These are phyloP conservation scores for Penicillium verhagenii DNA, from an alignment of 495 filamentous ascomycete species.

Conservation along the genomic window DNA sequence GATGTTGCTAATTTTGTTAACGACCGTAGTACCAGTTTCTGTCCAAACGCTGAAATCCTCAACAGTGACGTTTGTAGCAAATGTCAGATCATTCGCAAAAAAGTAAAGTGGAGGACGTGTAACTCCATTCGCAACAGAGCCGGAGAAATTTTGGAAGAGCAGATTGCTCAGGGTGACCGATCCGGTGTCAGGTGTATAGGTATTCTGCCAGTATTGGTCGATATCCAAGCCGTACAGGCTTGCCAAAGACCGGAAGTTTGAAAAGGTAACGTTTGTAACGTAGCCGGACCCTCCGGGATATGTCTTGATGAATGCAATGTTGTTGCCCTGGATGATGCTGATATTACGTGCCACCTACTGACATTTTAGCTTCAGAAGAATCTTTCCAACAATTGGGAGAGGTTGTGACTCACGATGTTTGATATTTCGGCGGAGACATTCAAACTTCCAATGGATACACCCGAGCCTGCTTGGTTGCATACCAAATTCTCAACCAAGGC, in stretches of 20 bases:
- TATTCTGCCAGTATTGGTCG: constrained; percentile 52
- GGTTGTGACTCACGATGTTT: constrained; percentile 23
- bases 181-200: constrained; percentile 31
- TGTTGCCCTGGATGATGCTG: constrained; percentile 44
- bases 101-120: constrained; percentile 45
- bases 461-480: constrained; percentile 49
- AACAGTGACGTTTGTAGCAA: constrained; percentile 40
- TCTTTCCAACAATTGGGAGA: neutral
- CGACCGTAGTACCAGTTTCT: constrained; percentile 36
- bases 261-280: constrained; percentile 49
- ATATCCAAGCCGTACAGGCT: constrained; percentile 47
- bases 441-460: constrained; percentile 46
- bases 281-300: constrained; percentile 55
- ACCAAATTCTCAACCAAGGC: constrained; percentile 49
- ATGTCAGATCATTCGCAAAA: constrained; percentile 37
- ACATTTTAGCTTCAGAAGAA: neutral
- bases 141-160: constrained; percentile 43
- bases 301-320: constrained; percentile 58
- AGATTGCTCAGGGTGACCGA: constrained; percentile 46
- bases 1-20: constrained; percentile 45
- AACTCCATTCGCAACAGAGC: constrained; percentile 47
- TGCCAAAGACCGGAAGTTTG: constrained; percentile 50
- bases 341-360: constrained; percentile 35
- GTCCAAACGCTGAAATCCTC: constrained; percentile 54
- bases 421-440: constrained; percentile 27